These are phyloP conservation scores for Sugiyamaella valdiviana DNA, from an alignment of 805 yeast genomes.

Conservation along the genomic window DNA sequence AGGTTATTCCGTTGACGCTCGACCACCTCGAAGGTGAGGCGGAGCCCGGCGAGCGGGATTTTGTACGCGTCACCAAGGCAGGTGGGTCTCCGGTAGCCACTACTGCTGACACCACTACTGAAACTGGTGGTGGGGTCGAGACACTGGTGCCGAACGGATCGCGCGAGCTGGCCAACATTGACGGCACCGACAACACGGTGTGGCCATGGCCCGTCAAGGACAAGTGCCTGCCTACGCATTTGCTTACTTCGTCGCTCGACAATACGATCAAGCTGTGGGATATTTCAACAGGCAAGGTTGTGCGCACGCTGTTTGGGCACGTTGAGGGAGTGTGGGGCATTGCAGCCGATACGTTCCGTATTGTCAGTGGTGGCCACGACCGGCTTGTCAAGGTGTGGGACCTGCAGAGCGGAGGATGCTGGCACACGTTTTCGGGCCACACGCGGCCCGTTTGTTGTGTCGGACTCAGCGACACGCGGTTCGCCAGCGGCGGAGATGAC, in stretches of 20 bases:
- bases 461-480: slow-evolving; percentile 79
- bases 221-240: slow-evolving; percentile 63
- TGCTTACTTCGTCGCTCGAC: slow-evolving; percentile 82
- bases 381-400: slow-evolving; percentile 91
- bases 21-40: slow-evolving; percentile 49
- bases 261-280: slow-evolving; percentile 94
- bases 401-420: slow-evolving; percentile 85
- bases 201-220: background rate
- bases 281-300: slow-evolving; percentile 75
- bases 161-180: background rate
- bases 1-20: slow-evolving; percentile 77
- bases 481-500: slow-evolving; percentile 84
- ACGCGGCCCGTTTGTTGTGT: slow-evolving; percentile 53
- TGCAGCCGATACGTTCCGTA: slow-evolving; percentile 91
- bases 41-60: slow-evolving; percentile 11
- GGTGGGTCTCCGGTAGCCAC: background rate
- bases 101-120: slow-evolving; percentile 6
- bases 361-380: slow-evolving; percentile 93
- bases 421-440: slow-evolving; percentile 84
- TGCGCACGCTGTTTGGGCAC: slow-evolving; percentile 94
- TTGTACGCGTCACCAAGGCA: background rate
- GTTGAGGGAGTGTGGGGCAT: slow-evolving; percentile 98
- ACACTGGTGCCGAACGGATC: background rate
- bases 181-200: slow-evolving; percentile 21
- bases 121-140: slow-evolving; percentile 1